phyloP scores from a whole-genome alignment of 2,329 filamentous ascomycete genomes.

The Fusarium sp. region DNA sequence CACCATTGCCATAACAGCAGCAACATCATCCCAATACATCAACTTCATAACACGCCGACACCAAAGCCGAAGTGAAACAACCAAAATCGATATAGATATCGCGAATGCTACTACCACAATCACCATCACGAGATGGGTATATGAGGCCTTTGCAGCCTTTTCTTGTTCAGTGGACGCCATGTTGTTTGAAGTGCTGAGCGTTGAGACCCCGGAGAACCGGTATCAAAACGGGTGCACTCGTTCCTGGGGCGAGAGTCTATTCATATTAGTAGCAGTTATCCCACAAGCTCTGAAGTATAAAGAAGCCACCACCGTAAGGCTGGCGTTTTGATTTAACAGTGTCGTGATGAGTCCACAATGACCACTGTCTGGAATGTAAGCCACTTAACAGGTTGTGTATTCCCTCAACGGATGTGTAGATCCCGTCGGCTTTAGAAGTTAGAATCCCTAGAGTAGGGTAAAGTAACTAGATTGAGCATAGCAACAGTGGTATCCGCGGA shows the following conservation, averaged over 20 bases:
- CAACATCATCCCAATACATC: constrained; percentile 26
- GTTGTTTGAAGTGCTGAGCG: background rate
- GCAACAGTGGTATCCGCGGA: no score
- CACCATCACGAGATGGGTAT: constrained; percentile 1
- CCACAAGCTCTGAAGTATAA: background rate
- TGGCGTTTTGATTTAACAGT: background rate
- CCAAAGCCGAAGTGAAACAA: constrained; percentile 24
- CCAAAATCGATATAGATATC: background rate
- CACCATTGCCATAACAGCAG: constrained; percentile 24
- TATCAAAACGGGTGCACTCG: background rate
- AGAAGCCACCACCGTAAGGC: background rate
- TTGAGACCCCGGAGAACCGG: background rate
- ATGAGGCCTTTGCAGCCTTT: background rate
- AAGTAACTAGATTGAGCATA: background rate
- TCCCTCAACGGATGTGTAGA: background rate
- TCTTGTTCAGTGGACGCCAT: background rate
- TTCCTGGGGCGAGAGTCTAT: background rate
- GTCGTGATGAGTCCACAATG: no score
- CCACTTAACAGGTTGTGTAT: background rate
- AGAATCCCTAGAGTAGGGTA: no score
- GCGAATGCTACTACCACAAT: constrained; percentile 10
- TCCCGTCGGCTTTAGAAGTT: background rate
- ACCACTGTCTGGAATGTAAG: background rate
- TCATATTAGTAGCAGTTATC: background rate
- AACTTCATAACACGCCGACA: constrained; percentile 13